These are phyloP conservation scores for Acanthamoeba lenticulata DNA, from an alignment of 208 protist species.

Conservation along the genomic window DNA sequence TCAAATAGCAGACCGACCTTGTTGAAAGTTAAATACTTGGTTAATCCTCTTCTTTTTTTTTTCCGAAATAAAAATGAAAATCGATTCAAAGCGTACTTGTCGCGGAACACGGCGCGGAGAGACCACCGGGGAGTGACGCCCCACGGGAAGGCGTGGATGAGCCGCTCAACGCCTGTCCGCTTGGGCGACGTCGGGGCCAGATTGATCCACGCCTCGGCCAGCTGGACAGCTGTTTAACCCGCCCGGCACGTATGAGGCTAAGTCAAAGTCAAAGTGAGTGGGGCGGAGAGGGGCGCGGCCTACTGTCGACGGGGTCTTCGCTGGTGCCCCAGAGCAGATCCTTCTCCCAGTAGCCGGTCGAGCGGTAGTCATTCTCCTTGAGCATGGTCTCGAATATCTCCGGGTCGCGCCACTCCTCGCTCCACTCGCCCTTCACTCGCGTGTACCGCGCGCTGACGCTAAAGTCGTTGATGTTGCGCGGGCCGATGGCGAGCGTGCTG, in stretches of 20 bases:
- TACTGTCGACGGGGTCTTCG: conserved; percentile 16
- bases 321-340: conserved; percentile 25
- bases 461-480: background rate
- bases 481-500: background rate
- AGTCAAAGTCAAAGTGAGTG: background rate
- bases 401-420: background rate
- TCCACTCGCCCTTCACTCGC: background rate
- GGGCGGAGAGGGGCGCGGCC: background rate
- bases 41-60: background rate
- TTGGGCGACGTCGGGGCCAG: background rate
- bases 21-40: background rate
- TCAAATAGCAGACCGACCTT: background rate
- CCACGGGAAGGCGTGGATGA: background rate
- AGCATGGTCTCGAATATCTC: background rate
- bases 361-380: background rate
- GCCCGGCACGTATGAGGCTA: background rate
- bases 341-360: background rate
- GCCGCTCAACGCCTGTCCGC: background rate
- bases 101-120: background rate
- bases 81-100: background rate
- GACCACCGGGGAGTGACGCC: background rate
- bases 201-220: background rate
- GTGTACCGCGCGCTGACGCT: background rate
- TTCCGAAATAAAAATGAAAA: background rate
- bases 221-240: background rate